These are phyloP conservation scores for Irpex sp. DNA, from an alignment of 1,284 basidiomycete species.

Conservation along the genomic window DNA sequence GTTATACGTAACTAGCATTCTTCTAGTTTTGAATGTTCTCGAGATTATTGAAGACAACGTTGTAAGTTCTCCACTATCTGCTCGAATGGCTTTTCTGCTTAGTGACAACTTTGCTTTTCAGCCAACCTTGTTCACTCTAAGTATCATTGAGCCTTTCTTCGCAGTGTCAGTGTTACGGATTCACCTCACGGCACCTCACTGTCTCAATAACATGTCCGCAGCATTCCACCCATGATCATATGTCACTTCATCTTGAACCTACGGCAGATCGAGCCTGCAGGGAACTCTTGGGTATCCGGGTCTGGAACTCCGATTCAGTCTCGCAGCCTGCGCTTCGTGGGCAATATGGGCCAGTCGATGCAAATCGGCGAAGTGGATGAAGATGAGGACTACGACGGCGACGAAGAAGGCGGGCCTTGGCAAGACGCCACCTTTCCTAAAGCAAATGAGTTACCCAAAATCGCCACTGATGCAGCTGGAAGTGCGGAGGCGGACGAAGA, in stretches of 20 bases:
- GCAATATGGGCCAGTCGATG: not conserved
- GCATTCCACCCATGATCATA: not conserved
- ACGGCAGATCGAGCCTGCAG: not conserved
- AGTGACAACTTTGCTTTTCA: not conserved
- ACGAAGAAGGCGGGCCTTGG: no score
- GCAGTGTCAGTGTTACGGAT: not conserved
- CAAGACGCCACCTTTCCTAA: no score
- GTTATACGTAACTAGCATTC: not conserved
- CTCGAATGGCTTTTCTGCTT: not conserved
- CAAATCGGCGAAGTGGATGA: not conserved
- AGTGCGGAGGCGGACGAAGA: no score
- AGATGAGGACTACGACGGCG: not conserved
- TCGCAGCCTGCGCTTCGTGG: not conserved
- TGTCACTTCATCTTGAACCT: not conserved
- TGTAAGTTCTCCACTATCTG: not conserved
- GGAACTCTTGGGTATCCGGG: not conserved
- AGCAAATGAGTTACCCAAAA: no score
- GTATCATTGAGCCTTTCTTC: not conserved
- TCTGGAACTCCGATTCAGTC: not conserved
- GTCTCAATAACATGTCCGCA: not conserved
- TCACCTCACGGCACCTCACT: no score
- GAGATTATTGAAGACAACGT: not conserved
- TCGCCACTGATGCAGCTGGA: no score
- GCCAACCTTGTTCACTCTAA: not conserved
- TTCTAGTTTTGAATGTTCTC: not conserved